phyloP scores from a whole-genome alignment of 2,329 filamentous ascomycete genomes.

The Rosellinia necatrix region DNA sequence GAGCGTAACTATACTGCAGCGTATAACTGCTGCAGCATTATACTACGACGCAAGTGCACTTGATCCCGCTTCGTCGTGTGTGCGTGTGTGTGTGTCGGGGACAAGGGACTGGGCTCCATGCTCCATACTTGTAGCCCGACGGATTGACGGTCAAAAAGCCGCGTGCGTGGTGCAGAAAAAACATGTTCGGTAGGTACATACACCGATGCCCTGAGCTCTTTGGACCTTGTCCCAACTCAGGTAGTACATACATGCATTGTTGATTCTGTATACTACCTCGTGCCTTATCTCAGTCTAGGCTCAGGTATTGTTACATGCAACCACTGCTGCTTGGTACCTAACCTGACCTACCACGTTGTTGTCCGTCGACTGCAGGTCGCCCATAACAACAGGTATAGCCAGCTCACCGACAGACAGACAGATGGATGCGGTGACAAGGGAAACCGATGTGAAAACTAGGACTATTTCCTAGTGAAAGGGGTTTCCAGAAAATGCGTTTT shows the following conservation, averaged over 20 bases:
- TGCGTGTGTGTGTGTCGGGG: slow-evolving; percentile 16
- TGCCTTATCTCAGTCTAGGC: slow-evolving; percentile 16
- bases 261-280: slow-evolving; percentile 12
- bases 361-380: slow-evolving; percentile 23
- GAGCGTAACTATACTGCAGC: no score
- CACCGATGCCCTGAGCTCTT: slow-evolving; percentile 24
- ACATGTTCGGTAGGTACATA: slow-evolving; percentile 23
- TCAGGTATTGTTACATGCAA: slow-evolving; percentile 29
- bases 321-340: slow-evolving; percentile 27
- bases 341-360: slow-evolving; percentile 27
- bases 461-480: no score
- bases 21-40: no score
- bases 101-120: slow-evolving; percentile 28
- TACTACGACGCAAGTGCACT: no score
- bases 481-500: no score
- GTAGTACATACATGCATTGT: slow-evolving; percentile 18
- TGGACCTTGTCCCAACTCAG: slow-evolving; percentile 20
- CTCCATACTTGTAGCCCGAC: slow-evolving; percentile 14
- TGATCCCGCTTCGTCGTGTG: slow-evolving; percentile 9
- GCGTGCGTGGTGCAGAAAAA: slow-evolving; percentile 27
- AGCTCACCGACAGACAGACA: slow-evolving; percentile 25
- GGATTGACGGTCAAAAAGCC: slow-evolving; percentile 28
- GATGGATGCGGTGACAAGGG: slow-evolving; percentile 12
- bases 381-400: slow-evolving; percentile 22
- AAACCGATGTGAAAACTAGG: not conserved